Conservation (phyloP, 2,329 filamentous ascomycete genomes). For the Pseudogymnoascus sp. region DNA sequence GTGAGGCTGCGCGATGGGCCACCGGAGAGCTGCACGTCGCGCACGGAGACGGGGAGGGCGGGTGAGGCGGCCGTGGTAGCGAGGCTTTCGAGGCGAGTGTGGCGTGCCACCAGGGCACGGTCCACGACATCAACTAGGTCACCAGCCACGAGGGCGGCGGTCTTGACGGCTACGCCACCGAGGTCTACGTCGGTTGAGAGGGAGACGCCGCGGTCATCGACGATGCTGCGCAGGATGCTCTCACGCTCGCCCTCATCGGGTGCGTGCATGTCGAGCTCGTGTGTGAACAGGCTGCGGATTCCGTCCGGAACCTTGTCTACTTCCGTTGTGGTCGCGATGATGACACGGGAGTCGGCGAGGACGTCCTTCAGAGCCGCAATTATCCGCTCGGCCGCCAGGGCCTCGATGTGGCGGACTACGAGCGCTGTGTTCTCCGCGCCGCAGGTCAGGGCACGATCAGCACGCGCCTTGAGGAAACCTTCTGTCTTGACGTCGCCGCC, state of each 20-base stretch:
- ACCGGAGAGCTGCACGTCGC: conserved; percentile 82
- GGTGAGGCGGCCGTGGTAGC: conserved; percentile 34
- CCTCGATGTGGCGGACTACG: conserved; percentile 83
- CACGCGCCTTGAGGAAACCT: conserved; percentile 76
- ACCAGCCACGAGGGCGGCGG: conserved; percentile 86
- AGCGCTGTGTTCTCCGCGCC: conserved; percentile 75
- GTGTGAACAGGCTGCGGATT: conserved; percentile 83
- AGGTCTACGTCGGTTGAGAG: conserved; percentile 79
- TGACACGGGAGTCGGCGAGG: conserved; percentile 65
- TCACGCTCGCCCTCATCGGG: conserved; percentile 90
- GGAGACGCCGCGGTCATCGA: conserved; percentile 66
- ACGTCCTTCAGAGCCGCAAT: conserved; percentile 77
- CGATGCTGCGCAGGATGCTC: conserved; percentile 70
- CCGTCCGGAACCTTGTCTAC: conserved; percentile 90
- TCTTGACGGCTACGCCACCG: conserved; percentile 80
- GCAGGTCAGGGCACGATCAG: conserved; percentile 81
- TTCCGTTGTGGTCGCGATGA: conserved; percentile 91
- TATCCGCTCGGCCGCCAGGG: conserved; percentile 85
- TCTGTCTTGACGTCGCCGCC: conserved; percentile 92
- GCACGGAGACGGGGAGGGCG: conserved; percentile 46
- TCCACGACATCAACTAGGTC: conserved; percentile 93
- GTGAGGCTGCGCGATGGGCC: conserved; percentile 71
- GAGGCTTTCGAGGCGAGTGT: conserved; percentile 65
- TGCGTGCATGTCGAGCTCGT: conserved; percentile 87
- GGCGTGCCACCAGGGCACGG: conserved; percentile 70